Conservation (phyloP, 805 yeast species). For the Jamesozyma gamospora region DNA sequence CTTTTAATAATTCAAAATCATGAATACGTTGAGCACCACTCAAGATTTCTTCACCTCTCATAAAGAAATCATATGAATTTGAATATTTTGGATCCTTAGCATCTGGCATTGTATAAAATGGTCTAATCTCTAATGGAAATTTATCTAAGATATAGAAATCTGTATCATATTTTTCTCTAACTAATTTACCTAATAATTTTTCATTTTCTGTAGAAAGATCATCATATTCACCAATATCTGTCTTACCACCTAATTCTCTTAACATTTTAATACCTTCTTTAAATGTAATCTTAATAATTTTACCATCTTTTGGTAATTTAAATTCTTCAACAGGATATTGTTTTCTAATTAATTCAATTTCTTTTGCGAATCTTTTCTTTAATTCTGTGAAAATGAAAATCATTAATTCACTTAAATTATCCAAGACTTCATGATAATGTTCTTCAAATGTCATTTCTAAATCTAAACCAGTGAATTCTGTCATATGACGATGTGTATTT, state of each 20-base stretch:
- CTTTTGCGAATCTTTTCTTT: slow-evolving; percentile 66
- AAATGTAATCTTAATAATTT: slow-evolving; percentile 83
- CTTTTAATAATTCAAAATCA: slow-evolving; percentile 71
- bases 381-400: slow-evolving; percentile 81
- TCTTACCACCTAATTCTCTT: slow-evolving; percentile 61
- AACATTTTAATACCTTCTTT: slow-evolving; percentile 85
- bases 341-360: slow-evolving; percentile 80
- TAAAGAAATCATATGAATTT: slow-evolving; percentile 97
- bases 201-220: slow-evolving; percentile 93
- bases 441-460: slow-evolving; percentile 97
- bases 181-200: slow-evolving; percentile 81
- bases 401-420: slow-evolving; percentile 58
- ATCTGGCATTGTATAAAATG: slow-evolving; percentile 99
- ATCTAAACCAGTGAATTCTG: slow-evolving; percentile 96
- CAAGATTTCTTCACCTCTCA: slow-evolving; percentile 98
- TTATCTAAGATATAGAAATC: slow-evolving; percentile 97
- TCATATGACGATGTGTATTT: slow-evolving; percentile 98
- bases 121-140: slow-evolving; percentile 94
- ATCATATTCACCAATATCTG: slow-evolving; percentile 67
- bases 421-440: slow-evolving; percentile 87
- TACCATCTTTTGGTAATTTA: slow-evolving; percentile 85
- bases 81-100: slow-evolving; percentile 85
- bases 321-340: slow-evolving; percentile 98
- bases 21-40: slow-evolving; percentile 99
- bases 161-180: slow-evolving; percentile 89